These are phyloP conservation scores for Cunninghamia lanceolata DNA, from an alignment of 75 land plant genomes.

Conservation along the genomic window DNA sequence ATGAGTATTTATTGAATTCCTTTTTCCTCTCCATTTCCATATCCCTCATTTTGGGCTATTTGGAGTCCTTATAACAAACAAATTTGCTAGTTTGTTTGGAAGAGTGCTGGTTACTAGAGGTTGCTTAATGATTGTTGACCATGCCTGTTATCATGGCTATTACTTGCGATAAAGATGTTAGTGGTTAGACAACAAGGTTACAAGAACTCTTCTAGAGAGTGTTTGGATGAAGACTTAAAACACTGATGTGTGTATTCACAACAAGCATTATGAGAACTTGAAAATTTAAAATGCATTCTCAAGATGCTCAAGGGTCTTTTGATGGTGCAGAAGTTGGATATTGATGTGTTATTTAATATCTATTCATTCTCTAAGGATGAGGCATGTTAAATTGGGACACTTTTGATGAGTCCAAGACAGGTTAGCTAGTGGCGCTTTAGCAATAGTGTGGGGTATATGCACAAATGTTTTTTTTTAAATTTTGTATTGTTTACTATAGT, in stretches of 20 bases:
- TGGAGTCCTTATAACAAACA: background rate
- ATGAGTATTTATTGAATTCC: background rate
- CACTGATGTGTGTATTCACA: background rate
- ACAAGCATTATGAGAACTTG: background rate
- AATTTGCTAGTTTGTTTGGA: background rate
- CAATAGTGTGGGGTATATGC: background rate
- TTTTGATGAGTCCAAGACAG: background rate
- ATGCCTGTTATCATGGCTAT: background rate
- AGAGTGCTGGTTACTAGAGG: background rate
- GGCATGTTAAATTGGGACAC: background rate
- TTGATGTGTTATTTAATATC: background rate
- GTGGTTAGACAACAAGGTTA: background rate
- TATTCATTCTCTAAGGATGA: background rate
- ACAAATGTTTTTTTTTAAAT: background rate
- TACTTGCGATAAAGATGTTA: background rate
- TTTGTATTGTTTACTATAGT: background rate
- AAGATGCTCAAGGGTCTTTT: background rate
- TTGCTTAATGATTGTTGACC: background rate
- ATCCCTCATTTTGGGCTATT: background rate
- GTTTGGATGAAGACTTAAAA: background rate
- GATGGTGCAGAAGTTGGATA: background rate
- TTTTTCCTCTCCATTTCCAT: background rate
- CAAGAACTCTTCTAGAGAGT: background rate
- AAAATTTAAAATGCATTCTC: background rate
- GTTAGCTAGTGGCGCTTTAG: background rate